phyloP scores from a whole-genome alignment of 495 filamentous ascomycete species.

The Aspergillus steynii region DNA sequence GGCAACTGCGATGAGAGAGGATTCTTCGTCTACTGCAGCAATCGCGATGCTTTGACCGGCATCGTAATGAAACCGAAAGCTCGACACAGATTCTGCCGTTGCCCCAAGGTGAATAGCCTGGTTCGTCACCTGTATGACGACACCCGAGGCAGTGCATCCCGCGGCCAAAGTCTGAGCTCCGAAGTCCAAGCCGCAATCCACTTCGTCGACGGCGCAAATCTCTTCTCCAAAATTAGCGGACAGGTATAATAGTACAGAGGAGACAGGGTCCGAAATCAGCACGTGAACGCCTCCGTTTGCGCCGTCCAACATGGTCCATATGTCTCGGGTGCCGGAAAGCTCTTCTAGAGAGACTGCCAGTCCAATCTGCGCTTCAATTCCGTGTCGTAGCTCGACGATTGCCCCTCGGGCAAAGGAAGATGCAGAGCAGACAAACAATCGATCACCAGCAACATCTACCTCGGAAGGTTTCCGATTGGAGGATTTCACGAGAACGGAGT shows the following conservation, averaged over 20 bases:
- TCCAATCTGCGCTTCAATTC: slow-evolving; percentile 66
- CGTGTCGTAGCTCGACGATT: slow-evolving; percentile 69
- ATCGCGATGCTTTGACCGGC: slow-evolving; percentile 23
- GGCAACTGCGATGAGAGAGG: slow-evolving; percentile 29
- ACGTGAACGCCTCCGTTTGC: slow-evolving; percentile 40
- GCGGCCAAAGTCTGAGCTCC: slow-evolving; percentile 58
- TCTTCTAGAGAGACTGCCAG: slow-evolving; percentile 51
- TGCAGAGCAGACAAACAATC: slow-evolving; percentile 43
- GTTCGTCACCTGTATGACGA: slow-evolving; percentile 59
- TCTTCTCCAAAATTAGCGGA: slow-evolving; percentile 33
- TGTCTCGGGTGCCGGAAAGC: slow-evolving; percentile 33
- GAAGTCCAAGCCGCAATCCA: slow-evolving; percentile 48
- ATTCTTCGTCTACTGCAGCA: slow-evolving; percentile 31
- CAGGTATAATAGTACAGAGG: slow-evolving; percentile 38
- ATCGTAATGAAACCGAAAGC: slow-evolving; percentile 20
- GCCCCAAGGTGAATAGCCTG: slow-evolving; percentile 43
- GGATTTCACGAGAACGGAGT: slow-evolving; percentile 58
- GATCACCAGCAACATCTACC: slow-evolving; percentile 28
- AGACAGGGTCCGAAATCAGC: slow-evolving; percentile 42
- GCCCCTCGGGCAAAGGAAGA: slow-evolving; percentile 53
- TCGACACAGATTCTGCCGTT: slow-evolving; percentile 19
- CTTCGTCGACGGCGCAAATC: slow-evolving; percentile 42
- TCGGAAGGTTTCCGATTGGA: slow-evolving; percentile 18
- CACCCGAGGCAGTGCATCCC: slow-evolving; percentile 35
- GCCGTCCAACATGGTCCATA: slow-evolving; percentile 53